Evolutionary conservation across 805 yeast species (phyloP), one percentile per base, ranked within the genome.

Genomic region (Saccharomycopsis vini): DNA sequence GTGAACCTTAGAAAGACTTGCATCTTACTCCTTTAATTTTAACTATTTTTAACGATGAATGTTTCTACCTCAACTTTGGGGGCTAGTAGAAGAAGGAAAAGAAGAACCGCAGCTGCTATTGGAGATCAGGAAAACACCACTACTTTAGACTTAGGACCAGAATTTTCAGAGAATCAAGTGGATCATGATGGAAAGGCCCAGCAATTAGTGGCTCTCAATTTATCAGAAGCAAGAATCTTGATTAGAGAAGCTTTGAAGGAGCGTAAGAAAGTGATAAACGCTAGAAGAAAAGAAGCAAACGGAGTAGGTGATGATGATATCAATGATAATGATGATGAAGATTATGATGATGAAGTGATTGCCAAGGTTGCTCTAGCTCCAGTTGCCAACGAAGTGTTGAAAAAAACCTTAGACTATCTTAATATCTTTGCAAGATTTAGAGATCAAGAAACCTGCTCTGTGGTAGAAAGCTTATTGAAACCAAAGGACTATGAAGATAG

Each of bases 71-170:
- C 95, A 41, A 84, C 96, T 3, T 73, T 86, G 40, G 90, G 89
- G 22, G 84, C 83, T 36, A 75, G 87, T 59, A 79, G 95, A 66
- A 76, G 95, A 62, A 75, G 79, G 41, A 67, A 63, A 33, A 73
- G 69, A 46, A 70, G 69, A 51, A 69, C 73, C 22, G 70, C 62
- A 49, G 77, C 66, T 56, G 58, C 40, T 46, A 71, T 77, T 35
- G 89, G 80, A 46, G 95, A 85, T 51, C 97, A 89, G 56, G 97
- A 90, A 58, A 94, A 92, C 57, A 94, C 97, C 0, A 78, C 95
- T 0, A 72, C 75, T 41, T 71, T 92, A 54, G 81, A 83, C 57
- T 73, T 92, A 45, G 98, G 98, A 7, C 90, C 95, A 22, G 98
- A 92, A 64, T 92, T 92, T 58, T 89, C 81, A 54, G 63, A 82